phyloP scores from a whole-genome alignment of 2,329 filamentous ascomycete genomes.

The Fusarium agapanthi region DNA sequence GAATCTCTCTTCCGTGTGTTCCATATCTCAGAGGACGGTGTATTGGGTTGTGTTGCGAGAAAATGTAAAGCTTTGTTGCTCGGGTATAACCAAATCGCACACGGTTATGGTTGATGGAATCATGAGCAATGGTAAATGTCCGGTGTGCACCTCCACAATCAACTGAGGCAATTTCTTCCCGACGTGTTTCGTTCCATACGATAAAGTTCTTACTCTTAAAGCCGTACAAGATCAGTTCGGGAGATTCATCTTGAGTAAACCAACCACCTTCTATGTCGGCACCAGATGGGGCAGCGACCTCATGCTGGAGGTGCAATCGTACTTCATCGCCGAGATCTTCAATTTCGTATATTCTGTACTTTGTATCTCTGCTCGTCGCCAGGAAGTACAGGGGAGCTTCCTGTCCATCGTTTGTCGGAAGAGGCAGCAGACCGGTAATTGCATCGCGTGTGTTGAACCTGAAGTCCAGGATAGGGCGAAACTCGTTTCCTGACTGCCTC shows the following conservation, averaged over 20 bases:
- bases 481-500: constrained; percentile 37
- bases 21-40: constrained; percentile 69
- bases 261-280: constrained; percentile 79
- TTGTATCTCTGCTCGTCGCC: constrained; percentile 80
- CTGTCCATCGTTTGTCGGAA: constrained; percentile 44
- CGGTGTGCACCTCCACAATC: constrained; percentile 89
- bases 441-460: constrained; percentile 64
- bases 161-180: constrained; percentile 74
- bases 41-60: constrained; percentile 51
- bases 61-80: constrained; percentile 63
- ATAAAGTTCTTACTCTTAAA: constrained; percentile 84
- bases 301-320: constrained; percentile 66
- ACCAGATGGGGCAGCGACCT: constrained; percentile 74
- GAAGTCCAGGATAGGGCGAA: constrained; percentile 45
- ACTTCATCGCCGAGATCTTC: constrained; percentile 27
- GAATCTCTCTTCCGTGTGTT: constrained; percentile 86
- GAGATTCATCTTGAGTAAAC: constrained; percentile 54
- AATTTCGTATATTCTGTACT: constrained; percentile 71
- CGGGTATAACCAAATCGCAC: constrained; percentile 78
- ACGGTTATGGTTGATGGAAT: constrained; percentile 43
- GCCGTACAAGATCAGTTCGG: constrained; percentile 77
- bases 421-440: constrained; percentile 71
- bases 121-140: constrained; percentile 66
- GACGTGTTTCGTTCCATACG: constrained; percentile 78
- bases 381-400: constrained; percentile 61